Evolutionary conservation across 2,329 filamentous ascomycete genomes (phyloP).

Genomic region (Alternaria brassicicola): DNA sequence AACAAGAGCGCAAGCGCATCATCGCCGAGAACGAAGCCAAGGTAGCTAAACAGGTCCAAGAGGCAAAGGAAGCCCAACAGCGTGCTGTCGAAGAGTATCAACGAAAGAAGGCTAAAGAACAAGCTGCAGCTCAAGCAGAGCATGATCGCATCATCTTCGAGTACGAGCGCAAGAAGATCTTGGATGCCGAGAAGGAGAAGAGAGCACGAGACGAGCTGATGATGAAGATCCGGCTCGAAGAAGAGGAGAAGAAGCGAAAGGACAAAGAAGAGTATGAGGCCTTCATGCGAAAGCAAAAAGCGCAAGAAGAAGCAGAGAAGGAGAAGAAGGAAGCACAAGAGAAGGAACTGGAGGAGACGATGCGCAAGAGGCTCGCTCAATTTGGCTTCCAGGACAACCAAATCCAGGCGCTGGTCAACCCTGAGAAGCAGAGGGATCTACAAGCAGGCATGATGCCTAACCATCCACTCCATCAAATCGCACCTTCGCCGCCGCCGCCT

Average conservation of each 20-base stretch:
- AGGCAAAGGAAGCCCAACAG: conserved; percentile 40
- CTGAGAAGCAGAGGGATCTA: conserved; percentile 52
- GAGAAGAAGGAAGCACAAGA: conserved; percentile 49
- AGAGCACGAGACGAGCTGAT: conserved; percentile 47
- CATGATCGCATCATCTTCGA: conserved; percentile 45
- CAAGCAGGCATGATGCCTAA: conserved; percentile 43
- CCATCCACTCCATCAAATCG: conserved; percentile 36
- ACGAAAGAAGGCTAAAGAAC: conserved; percentile 42
- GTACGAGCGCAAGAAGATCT: conserved; percentile 45
- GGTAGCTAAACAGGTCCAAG: conserved; percentile 35
- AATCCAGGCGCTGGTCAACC: conserved; percentile 56
- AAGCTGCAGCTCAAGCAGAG: conserved; percentile 37
- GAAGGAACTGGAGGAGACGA: conserved; percentile 52
- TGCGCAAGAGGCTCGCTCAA: conserved; percentile 53
- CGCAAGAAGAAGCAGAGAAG: conserved; percentile 51
- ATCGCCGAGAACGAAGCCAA: conserved; percentile 41
- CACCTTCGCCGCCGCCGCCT: background rate
- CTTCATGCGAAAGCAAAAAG: conserved; percentile 49
- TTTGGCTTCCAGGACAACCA: conserved; percentile 56
- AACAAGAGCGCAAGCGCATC: conserved; percentile 36
- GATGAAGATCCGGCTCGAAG: conserved; percentile 49
- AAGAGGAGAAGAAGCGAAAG: conserved; percentile 49
- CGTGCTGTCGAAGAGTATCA: conserved; percentile 45
- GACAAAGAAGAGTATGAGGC: conserved; percentile 53
- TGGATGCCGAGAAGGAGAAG: conserved; percentile 47